phyloP scores from a whole-genome alignment of 805 yeast genomes.

The Ogataea degrootiae region DNA sequence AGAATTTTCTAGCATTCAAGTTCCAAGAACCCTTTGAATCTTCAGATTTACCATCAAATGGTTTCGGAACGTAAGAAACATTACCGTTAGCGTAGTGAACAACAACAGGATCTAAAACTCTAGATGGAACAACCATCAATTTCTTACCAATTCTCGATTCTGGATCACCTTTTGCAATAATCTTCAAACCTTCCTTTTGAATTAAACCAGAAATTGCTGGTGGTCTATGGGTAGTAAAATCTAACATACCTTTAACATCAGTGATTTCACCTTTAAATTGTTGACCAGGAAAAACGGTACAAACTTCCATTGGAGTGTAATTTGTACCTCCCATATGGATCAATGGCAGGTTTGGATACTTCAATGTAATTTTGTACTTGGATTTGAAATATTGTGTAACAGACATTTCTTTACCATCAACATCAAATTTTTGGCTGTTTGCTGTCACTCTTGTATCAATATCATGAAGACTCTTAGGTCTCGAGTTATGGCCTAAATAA shows the following conservation, averaged over 20 bases:
- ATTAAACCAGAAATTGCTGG: conserved; percentile 25
- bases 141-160: conserved; percentile 18
- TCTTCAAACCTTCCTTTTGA: conserved; percentile 22
- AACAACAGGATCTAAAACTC: conserved; percentile 21
- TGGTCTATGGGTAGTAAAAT: conserved; percentile 27
- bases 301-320: conserved; percentile 26
- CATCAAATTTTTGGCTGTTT: conserved; percentile 17
- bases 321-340: conserved; percentile 25
- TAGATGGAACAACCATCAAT: conserved; percentile 25
- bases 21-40: conserved; percentile 23
- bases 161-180: conserved; percentile 11
- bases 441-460: conserved; percentile 18
- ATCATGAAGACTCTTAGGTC: conserved; percentile 23
- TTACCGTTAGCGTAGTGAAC: conserved; percentile 17
- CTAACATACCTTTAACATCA: conserved; percentile 27
- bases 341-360: conserved; percentile 25
- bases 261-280: conserved; percentile 25
- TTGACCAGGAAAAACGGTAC: conserved; percentile 26
- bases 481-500: conserved; percentile 18
- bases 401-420: conserved; percentile 19
- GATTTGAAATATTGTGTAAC: conserved; percentile 24
- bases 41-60: conserved; percentile 20
- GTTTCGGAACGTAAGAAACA: conserved; percentile 14
- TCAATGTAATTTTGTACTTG: conserved; percentile 20
- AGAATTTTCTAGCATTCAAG: conserved; percentile 15